Conservation (phyloP, 2,329 filamentous ascomycete genomes). For the Chaetomium sp. region DNA sequence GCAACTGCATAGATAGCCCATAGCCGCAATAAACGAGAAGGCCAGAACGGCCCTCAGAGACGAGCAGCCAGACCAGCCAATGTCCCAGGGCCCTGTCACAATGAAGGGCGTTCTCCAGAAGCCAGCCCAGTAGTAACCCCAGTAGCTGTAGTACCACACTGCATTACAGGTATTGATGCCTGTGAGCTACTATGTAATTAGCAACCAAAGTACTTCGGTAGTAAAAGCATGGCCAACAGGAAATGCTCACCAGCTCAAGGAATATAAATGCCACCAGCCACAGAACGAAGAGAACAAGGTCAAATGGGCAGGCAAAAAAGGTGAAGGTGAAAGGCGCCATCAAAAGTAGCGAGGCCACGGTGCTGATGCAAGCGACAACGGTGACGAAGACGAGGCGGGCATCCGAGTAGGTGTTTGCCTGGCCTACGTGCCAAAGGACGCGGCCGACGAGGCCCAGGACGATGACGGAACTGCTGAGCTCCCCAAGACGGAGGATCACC, state of each 20-base stretch:
- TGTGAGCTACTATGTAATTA: conserved; percentile 10
- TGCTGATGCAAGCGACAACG: conserved; percentile 10
- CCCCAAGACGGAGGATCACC: conserved; percentile 14
- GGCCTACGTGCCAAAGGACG: conserved; percentile 7
- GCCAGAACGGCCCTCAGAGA: conserved; percentile 9
- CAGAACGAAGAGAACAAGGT: conserved; percentile 14
- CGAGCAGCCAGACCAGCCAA: conserved; percentile 8
- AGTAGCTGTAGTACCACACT: conserved; percentile 14
- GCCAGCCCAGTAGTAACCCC: conserved; percentile 14
- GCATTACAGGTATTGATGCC: conserved; percentile 10
- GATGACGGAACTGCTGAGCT: conserved; percentile 7
- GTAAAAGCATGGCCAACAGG: no score
- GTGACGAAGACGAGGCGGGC: conserved; percentile 12
- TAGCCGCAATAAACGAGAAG: conserved; percentile 12
- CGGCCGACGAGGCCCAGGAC: conserved; percentile 13
- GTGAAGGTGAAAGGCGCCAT: conserved; percentile 16
- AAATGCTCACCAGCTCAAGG: neutral
- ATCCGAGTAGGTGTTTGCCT: conserved; percentile 10
- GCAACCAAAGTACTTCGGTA: no score
- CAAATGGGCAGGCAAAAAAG: conserved; percentile 17
- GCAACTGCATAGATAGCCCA: conserved; percentile 4
- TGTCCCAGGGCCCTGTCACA: conserved; percentile 10
- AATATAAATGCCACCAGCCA: conserved; percentile 11
- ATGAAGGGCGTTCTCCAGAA: conserved; percentile 9
- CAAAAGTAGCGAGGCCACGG: conserved; percentile 11